These are phyloP conservation scores for Colletotrichum zoysiae DNA, from an alignment of 2,329 filamentous ascomycete genomes.

Conservation along the genomic window DNA sequence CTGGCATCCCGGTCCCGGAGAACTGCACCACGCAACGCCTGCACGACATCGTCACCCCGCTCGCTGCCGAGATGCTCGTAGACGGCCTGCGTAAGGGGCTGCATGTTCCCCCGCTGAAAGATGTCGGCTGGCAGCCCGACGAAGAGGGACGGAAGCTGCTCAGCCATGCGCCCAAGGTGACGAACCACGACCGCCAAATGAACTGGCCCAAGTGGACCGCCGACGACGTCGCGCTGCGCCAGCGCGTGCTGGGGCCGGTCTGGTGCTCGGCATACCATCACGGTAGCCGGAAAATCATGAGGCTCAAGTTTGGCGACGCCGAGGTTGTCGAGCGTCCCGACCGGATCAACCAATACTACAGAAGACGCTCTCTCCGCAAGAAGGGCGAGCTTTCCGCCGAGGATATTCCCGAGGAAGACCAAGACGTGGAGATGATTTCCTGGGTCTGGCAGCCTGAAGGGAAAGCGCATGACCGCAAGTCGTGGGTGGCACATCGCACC, in stretches of 20 bases:
- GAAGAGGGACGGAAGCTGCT: constrained; percentile 43
- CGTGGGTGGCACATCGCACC: background rate
- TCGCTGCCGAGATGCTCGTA: constrained; percentile 80
- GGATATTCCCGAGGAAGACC: background rate
- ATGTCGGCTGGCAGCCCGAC: constrained; percentile 49
- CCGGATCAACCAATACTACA: background rate
- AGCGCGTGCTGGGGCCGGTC: constrained; percentile 72
- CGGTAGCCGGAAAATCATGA: constrained; percentile 46
- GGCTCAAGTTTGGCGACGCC: constrained; percentile 56
- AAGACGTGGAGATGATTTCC: background rate
- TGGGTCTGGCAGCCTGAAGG: constrained; percentile 18
- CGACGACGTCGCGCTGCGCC: constrained; percentile 66
- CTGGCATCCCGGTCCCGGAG: constrained; percentile 65
- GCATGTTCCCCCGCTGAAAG: constrained; percentile 73
- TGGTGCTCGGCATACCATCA: constrained; percentile 66
- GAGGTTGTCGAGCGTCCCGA: constrained; percentile 42
- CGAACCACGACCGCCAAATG: constrained; percentile 71
- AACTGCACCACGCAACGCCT: constrained; percentile 59
- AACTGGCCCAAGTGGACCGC: constrained; percentile 67
- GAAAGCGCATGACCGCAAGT: background rate
- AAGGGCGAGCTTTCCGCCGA: background rate
- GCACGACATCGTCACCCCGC: constrained; percentile 65
- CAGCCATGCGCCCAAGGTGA: constrained; percentile 79
- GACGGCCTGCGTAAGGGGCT: constrained; percentile 70
- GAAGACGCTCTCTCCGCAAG: background rate